Evolutionary conservation across 2,329 filamentous ascomycete species (phyloP).

Genomic region (Curvularia sp.): DNA sequence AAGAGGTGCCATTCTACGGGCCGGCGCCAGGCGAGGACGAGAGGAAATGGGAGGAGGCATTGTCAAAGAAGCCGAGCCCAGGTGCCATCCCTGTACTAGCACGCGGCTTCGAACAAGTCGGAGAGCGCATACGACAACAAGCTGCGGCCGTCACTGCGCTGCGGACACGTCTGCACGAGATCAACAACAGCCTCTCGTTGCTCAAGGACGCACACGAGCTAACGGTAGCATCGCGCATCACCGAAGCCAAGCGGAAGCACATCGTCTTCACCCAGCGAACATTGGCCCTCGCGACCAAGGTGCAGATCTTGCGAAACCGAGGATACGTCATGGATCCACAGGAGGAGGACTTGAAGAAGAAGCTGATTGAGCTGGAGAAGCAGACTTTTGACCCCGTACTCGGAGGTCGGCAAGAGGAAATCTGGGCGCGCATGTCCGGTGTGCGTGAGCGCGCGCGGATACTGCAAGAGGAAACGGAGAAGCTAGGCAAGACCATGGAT

Average conservation of each 20-base stretch:
- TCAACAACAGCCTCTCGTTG: conserved; percentile 75
- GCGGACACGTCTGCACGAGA: conserved; percentile 76
- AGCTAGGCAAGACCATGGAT: conserved; percentile 60
- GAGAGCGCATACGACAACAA: conserved; percentile 75
- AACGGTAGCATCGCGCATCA: conserved; percentile 74
- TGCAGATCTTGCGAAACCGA: conserved; percentile 80
- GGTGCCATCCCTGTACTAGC: conserved; percentile 80
- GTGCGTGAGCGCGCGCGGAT: conserved; percentile 75
- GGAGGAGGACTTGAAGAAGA: conserved; percentile 78
- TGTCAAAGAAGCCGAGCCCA: conserved; percentile 77
- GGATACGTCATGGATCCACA: conserved; percentile 81
- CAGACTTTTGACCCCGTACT: conserved; percentile 76
- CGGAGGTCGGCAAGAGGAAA: conserved; percentile 78
- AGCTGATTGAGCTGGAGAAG: conserved; percentile 72
- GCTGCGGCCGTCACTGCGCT: conserved; percentile 72
- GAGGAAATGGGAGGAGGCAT: conserved; percentile 82
- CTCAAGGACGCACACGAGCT: conserved; percentile 80
- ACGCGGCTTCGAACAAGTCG: conserved; percentile 74
- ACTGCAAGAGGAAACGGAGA: conserved; percentile 76
- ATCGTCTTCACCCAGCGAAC: conserved; percentile 75
- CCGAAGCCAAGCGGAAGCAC: conserved; percentile 76
- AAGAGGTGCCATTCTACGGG: conserved; percentile 77
- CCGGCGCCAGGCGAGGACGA: conserved; percentile 74
- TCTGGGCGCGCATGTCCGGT: conserved; percentile 82
- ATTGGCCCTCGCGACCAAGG: conserved; percentile 76